A percentile compares a stretch with the other conserved stretches of the same genome.
Evolutionary conservation across 1,284 basidiomycete genomes (phyloP).

Genomic region (Papiliotrema terrestris): DNA sequence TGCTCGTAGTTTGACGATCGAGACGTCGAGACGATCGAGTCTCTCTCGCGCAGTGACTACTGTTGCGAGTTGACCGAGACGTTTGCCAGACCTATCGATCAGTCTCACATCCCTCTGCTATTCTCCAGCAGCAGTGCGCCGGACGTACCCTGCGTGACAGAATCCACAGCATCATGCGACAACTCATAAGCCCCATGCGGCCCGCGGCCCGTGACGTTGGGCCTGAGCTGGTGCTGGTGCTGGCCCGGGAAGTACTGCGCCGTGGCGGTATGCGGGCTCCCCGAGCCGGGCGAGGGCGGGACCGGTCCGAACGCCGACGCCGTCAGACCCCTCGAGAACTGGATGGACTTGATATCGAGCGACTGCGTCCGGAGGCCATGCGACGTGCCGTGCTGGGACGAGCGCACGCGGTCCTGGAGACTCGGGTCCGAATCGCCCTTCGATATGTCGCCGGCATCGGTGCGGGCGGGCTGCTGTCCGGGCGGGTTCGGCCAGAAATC

Average conservation of each 20-base stretch:
- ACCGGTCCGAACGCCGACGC: slow-evolving; percentile 26
- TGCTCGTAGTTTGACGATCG: neutral
- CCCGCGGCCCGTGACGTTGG: slow-evolving; percentile 8
- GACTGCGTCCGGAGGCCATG: slow-evolving; percentile 43
- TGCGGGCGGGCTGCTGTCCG: slow-evolving; percentile 16
- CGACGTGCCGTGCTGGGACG: slow-evolving; percentile 44
- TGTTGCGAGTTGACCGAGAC: slow-evolving; percentile 27
- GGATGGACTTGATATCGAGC: slow-evolving; percentile 49
- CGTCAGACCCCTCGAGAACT: slow-evolving; percentile 33
- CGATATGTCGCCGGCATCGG: slow-evolving; percentile 64
- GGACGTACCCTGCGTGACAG: slow-evolving; percentile 31
- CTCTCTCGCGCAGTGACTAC: slow-evolving; percentile 4
- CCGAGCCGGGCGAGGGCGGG: slow-evolving; percentile 26
- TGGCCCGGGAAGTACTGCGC: slow-evolving; percentile 32
- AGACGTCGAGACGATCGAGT: too few species aligned
- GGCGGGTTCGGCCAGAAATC: slow-evolving; percentile 44
- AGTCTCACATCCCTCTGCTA: neutral
- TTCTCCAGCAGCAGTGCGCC: neutral
- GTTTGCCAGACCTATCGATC: slow-evolving; percentile 21
- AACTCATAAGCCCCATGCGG: slow-evolving; percentile 3
- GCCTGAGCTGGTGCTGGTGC: slow-evolving; percentile 8
- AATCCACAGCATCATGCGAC: slow-evolving; percentile 16
- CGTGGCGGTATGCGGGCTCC: slow-evolving; percentile 32
- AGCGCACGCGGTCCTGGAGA: slow-evolving; percentile 79
- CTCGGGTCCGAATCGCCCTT: slow-evolving; percentile 84